A percentile compares a stretch with the other conserved stretches of the same genome.
Conservation (phyloP, 179 eudicot genomes). For the Silene noctiflora region DNA sequence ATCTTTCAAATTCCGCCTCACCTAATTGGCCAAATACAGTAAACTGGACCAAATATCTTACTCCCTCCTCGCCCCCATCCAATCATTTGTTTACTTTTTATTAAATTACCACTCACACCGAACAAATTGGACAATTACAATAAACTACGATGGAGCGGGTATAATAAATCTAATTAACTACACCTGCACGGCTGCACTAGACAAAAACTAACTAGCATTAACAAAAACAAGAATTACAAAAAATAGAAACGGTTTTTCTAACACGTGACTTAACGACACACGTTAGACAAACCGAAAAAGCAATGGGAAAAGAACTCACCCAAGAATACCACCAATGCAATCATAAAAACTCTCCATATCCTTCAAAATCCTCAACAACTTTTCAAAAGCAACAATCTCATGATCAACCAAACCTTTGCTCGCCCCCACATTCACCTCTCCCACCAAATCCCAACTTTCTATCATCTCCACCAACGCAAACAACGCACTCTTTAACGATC, state of each 20-base stretch:
- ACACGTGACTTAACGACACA: not conserved
- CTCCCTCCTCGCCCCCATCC: no score
- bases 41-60: no score
- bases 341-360: conserved; percentile 78
- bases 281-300: not conserved
- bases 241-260: not conserved
- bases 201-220: not conserved
- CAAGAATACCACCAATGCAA: conserved; percentile 93
- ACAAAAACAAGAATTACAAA: not conserved
- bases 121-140: no score
- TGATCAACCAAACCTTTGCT: conserved; percentile 27
- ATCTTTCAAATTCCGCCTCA: no score
- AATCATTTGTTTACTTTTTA: no score
- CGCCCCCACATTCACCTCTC: conserved; percentile 19
- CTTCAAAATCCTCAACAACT: conserved; percentile 52
- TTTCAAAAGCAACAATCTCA: conserved; percentile 43
- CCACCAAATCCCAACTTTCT: conserved; percentile 55
- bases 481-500: conserved; percentile 57
- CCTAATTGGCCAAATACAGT: no score
- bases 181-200: not conserved
- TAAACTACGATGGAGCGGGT: no score
- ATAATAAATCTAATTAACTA: not conserved
- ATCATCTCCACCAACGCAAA: conserved; percentile 73
- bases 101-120: no score
- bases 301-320: conserved; percentile 36